Base-by-base conservation (phyloP, 345 rosid genomes). In the Ceriops zippeliana region DNA sequence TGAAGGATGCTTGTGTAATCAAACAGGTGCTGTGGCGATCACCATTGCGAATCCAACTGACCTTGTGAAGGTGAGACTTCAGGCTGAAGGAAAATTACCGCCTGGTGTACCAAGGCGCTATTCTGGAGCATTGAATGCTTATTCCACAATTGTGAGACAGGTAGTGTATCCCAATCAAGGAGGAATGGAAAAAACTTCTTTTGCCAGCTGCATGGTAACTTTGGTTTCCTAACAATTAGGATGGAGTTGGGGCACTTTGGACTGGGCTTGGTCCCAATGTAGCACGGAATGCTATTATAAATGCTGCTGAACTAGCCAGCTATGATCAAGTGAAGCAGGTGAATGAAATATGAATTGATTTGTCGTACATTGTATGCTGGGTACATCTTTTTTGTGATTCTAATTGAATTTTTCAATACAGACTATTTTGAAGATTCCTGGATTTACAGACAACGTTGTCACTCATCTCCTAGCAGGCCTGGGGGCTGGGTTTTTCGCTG, bases 301-400 rank as follows among this genome's bases (percentile, higher is more conserved):
- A 92, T 83, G 98, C 99, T 70, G 98, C 99, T 79, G 98, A 90
- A 72, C 84, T 96, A 58, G 99, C 99, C 37, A 92, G 97, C 77
- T 92, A 96, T 62, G 99, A 92, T 85, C 98, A 96, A 92, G 89
- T 96, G 76, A 96, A 96, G 82, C 82, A 93, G 93, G 98, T 88
- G 64, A 70, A 61, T 35, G 70, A 13, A 28, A 15, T 42, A 42
- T 30, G 35, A 60, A 38, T 27, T 24, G 35, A 53, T 69, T 69
- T 34, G 15, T 38, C 52, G 49, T 67, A 60, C 46, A 46, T 73
- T 30, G n/a, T 76, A 63, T 58, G 7, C 52, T 68, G 6, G 22
- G 27, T 62, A 13, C 31, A 34, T 28, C 61, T 58, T 37, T 26
- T 74, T 28, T 66, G 2, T 52, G n/a, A 15, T n/a, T 65, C 49